A percentile compares a stretch with the other conserved stretches of the same genome.
Conservation (phyloP, 1,284 basidiomycete genomes). For the Rhizoctonia solani region DNA sequence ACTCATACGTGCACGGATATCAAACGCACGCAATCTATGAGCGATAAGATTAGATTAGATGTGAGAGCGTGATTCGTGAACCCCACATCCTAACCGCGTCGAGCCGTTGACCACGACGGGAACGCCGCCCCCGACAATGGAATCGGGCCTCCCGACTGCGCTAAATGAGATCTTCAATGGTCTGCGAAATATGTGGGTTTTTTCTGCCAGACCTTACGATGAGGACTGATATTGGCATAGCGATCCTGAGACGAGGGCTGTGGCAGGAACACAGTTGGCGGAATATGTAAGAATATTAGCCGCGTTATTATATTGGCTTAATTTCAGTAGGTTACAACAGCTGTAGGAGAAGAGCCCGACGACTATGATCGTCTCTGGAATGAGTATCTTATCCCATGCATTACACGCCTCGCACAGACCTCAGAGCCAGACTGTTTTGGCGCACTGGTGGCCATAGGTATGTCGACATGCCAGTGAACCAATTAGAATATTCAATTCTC, state of each 20-base stretch:
- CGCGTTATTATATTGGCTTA: background rate
- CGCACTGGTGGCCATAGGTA: constrained; percentile 28
- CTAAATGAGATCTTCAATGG: constrained; percentile 30
- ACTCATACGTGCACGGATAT: too few species aligned
- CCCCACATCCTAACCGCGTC: constrained; percentile 27
- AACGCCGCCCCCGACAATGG: constrained; percentile 23
- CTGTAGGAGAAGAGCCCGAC: constrained; percentile 18
- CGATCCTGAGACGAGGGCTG: constrained; percentile 15
- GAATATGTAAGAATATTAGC: constrained; percentile 6
- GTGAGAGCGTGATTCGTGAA: background rate
- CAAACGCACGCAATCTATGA: too few species aligned
- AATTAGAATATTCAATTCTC: too few species aligned
- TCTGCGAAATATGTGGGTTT: constrained; percentile 11
- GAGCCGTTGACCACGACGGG: background rate
- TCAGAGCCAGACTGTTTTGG: constrained; percentile 18
- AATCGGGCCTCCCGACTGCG: constrained; percentile 12
- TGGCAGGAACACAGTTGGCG: constrained; percentile 14
- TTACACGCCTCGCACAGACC: constrained; percentile 20
- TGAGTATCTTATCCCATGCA: constrained; percentile 26
- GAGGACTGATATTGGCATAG: constrained; percentile 17
- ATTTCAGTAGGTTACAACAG: constrained; percentile 1
- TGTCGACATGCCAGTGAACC: background rate
- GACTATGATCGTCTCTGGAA: constrained; percentile 23
- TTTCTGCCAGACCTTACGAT: background rate
- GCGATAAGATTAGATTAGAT: constrained; percentile 27